phyloP scores from a whole-genome alignment of 2,329 filamentous ascomycete genomes.

The Beauveria medogensis region DNA sequence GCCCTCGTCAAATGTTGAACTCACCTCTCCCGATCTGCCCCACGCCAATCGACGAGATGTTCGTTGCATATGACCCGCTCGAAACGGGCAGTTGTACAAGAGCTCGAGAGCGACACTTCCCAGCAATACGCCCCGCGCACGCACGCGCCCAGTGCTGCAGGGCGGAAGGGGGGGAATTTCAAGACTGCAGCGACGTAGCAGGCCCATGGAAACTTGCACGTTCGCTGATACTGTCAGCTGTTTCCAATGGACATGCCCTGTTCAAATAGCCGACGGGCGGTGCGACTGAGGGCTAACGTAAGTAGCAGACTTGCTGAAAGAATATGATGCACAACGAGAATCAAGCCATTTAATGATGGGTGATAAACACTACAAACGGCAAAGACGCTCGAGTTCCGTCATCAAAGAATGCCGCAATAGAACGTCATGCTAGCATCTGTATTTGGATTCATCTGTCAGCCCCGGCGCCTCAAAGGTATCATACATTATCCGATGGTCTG shows the following conservation, averaged over 20 bases:
- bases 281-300: neutral
- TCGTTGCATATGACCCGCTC: too few relatives aligned
- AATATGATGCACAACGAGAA: neutral
- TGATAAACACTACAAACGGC: neutral
- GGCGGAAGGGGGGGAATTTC: neutral
- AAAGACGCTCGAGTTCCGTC: neutral
- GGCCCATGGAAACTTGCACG: neutral
- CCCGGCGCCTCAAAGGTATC: conserved; percentile 7
- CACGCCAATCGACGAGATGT: too few relatives aligned
- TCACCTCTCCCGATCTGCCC: too few relatives aligned
- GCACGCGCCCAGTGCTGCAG: too few relatives aligned
- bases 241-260: neutral
- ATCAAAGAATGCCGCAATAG: neutral
- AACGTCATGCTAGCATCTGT: neutral
- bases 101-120: too few relatives aligned
- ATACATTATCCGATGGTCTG: conserved; percentile 5
- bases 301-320: neutral
- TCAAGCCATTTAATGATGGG: neutral
- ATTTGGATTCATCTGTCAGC: neutral
- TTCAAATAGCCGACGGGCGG: neutral
- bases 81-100: too few relatives aligned
- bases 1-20: too few relatives aligned
- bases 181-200: neutral
- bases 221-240: neutral
- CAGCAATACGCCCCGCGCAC: too few relatives aligned